These are phyloP conservation scores for Gracilaria domingensis DNA, from an alignment of 23 red algal species.

Conservation along the genomic window DNA sequence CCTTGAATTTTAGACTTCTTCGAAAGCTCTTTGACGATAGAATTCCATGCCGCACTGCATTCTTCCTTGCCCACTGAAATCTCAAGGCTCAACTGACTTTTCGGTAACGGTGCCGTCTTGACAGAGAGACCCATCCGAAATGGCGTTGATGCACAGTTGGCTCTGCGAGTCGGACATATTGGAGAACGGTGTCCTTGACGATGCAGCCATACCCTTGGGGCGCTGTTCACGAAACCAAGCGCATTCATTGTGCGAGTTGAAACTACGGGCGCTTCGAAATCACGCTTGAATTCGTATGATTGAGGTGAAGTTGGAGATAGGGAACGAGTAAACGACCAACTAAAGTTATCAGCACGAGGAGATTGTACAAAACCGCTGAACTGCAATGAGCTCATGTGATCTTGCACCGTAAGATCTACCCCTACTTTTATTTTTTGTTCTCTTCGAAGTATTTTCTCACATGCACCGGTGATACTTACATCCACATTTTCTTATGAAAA, in stretches of 20 bases:
- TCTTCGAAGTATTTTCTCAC: not conserved
- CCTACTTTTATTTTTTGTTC: no score
- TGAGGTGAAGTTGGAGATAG: not conserved
- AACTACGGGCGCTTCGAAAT: not conserved
- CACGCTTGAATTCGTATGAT: not conserved
- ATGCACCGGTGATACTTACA: not conserved
- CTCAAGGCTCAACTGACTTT: slow-evolving; percentile 57
- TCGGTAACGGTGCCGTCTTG: slow-evolving; percentile 56
- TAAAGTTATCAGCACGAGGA: not conserved
- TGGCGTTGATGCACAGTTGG: not conserved
- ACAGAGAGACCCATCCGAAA: slow-evolving; percentile 59
- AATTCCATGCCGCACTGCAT: slow-evolving; percentile 69
- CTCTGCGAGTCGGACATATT: not conserved
- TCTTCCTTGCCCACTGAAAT: slow-evolving; percentile 69
- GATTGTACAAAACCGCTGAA: not conserved
- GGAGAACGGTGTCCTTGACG: not conserved
- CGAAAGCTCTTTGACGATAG: slow-evolving; percentile 66
- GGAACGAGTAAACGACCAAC: no score
- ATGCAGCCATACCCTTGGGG: not conserved
- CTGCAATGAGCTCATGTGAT: not conserved
- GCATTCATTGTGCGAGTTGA: slow-evolving; percentile 8
- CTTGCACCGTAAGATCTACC: no score
- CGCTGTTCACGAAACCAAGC: not conserved
- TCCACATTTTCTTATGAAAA: no score
- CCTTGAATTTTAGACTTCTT: slow-evolving; percentile 82